Conservation (phyloP, 345 rosid genomes). For the Brassica rapa region DNA sequence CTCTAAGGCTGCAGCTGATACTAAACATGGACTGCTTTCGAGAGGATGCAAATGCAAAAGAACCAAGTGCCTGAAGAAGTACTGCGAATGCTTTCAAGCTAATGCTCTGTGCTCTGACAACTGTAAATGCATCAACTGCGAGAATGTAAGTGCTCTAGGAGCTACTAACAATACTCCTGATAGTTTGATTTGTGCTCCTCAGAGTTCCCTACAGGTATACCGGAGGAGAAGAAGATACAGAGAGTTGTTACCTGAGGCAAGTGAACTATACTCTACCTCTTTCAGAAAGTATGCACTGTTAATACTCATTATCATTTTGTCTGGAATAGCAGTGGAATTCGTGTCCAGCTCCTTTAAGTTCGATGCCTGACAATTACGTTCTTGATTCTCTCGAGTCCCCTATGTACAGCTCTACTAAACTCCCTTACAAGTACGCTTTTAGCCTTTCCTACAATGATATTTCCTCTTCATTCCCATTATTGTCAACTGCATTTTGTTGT, state of each 20-base stretch:
- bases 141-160: slow-evolving; percentile 36
- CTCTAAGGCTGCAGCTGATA: slow-evolving; percentile 37
- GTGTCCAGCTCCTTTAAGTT: slow-evolving; percentile 10
- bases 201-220: slow-evolving; percentile 14
- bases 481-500: background rate
- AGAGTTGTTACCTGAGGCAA: slow-evolving; percentile 36
- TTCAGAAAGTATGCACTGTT: background rate
- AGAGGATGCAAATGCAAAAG: slow-evolving; percentile 63
- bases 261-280: slow-evolving; percentile 8
- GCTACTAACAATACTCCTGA: background rate
- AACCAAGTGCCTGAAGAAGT: slow-evolving; percentile 53
- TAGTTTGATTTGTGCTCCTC: slow-evolving; percentile 5
- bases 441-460: background rate
- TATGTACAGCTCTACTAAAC: slow-evolving; percentile 32
- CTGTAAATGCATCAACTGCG: slow-evolving; percentile 56
- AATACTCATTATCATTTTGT: background rate
- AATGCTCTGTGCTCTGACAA: slow-evolving; percentile 50
- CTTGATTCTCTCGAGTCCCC: slow-evolving; percentile 25
- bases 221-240: slow-evolving; percentile 45
- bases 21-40: slow-evolving; percentile 39
- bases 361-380: slow-evolving; percentile 16
- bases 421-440: slow-evolving; percentile 36
- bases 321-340: slow-evolving; percentile 16
- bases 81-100: slow-evolving; percentile 68
- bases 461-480: background rate